Conservation (phyloP, 306 rosid species). For the Medicago truncatula region DNA sequence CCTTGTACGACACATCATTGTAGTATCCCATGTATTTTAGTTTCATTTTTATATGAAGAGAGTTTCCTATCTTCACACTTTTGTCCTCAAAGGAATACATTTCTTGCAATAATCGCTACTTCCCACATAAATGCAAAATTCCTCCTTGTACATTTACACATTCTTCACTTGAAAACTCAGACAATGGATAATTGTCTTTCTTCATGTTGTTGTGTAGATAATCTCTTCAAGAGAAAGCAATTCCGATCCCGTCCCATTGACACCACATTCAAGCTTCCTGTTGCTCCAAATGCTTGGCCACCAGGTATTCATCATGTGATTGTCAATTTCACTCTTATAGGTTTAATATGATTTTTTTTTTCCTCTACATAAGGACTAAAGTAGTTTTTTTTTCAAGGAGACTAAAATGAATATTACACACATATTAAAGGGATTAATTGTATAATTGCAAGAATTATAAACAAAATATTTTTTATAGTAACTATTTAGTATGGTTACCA, state of each 20-base stretch:
- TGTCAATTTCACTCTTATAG: not conserved
- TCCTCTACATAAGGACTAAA: too few species aligned
- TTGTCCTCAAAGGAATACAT: constrained; percentile 37
- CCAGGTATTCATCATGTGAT: constrained; percentile 40
- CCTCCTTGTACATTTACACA: not conserved
- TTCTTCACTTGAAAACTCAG: constrained; percentile 9
- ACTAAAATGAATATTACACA: too few species aligned
- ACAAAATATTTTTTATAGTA: not conserved
- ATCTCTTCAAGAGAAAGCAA: constrained; percentile 39
- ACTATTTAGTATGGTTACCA: too few species aligned
- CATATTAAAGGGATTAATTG: too few species aligned
- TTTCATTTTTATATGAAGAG: not conserved
- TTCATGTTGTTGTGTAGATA: constrained; percentile 36
- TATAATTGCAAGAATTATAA: too few species aligned
- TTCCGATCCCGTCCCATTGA: constrained; percentile 51
- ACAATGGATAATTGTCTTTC: constrained; percentile 19
- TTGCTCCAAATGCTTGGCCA: constrained; percentile 50
- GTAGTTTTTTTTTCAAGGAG: too few species aligned
- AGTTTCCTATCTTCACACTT: constrained; percentile 13
- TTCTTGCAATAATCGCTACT: constrained; percentile 37
- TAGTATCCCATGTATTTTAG: not conserved
- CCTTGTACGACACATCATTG: constrained; percentile 21
- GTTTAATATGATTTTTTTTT: not conserved
- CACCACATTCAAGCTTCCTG: constrained; percentile 67
- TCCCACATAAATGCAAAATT: not conserved